Evolutionary conservation across 495 filamentous ascomycete genomes (phyloP), one percentile per base, ranked within the genome.

Genomic region (Talaromyces trachyspermus): DNA sequence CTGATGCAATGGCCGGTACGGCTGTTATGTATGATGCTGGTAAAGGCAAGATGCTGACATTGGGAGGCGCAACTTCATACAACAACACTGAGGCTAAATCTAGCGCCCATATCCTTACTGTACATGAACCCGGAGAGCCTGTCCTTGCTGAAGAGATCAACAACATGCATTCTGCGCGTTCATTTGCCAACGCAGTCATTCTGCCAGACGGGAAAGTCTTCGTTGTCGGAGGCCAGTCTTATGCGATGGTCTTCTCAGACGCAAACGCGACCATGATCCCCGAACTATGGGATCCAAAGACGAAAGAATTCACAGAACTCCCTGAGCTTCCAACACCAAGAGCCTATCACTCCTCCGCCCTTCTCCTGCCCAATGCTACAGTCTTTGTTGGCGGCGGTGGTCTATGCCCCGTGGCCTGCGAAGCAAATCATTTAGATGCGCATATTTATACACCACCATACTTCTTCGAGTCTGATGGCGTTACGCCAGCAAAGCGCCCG

Each of bases 401-500:
- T 3, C 71, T 82, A 7, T 78, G 78, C 44, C 36, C 36, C 4
- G 71, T 61, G 15, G 60, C 59, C 48, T 78, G 75, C 57, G 53
- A 61, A 2, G 64, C 65, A 26, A 81, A 83, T 50, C 79, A 83
- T 55, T 75, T 69, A 43, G 78, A 83, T 52, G 70, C 57, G 3
- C 74, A 82, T 54, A 66, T 81, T 48, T 83, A 71, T 61, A 66
- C 59, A 36, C 79, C 79, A 1, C 63, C 72, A 1, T 82, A 83
- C 53, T 68, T 81, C 1, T 66, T 76, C 45, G 64, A 54, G 7
- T 11, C 58, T 9, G 60, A 67, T 48, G 76, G 75, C 4, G 43
- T 46, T 26, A 48, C 56, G 15, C 57, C 43, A 7, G 66, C 70
- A 2, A 35, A 54, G 1, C 68, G 76, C 5, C 77, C 77, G 1